Base-by-base conservation (phyloP, 805 yeast species). In the Teunomyces tritomae region DNA sequence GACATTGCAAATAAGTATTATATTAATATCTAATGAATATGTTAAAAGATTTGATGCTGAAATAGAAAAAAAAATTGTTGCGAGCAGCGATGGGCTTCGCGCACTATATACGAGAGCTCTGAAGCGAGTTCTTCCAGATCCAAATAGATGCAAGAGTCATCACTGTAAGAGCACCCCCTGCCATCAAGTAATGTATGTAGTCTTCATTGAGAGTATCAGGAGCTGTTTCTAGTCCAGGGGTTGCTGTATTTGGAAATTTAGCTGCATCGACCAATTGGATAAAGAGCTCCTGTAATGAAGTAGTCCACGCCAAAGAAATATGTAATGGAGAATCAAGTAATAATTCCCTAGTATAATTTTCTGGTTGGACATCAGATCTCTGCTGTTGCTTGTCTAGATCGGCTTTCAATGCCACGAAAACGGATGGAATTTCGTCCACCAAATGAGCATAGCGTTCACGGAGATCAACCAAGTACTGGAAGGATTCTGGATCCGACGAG, bases 331-430 rank as follows among this genome's bases (percentile, higher is more conserved):
- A 87, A 8, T 84, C 83, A 11, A 94, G 62, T 49, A 66, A 73
- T 5, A 90, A 64, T 4, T 78, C 74, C 27, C 88, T 72, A 0
- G 96, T 84, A 59, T 84, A 90, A 26, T 82, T 84, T 56, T 94
- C 98, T 0, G 99, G 99, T 60, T 89, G 97, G 5, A 78, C 70
- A 47, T 81, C 87, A 33, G 85, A 82, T 32, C 99, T 67, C 59
- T 94, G 99, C 59, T 92, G 97, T 62, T 91, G 98, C 55, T 95
- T 83, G 64, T 94, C 99, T 32, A 89, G 72, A 65, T 94, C 99
- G 0, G 99, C 98, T 61, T 94, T 94, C 30, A 91, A 70, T 0
- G 97, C 99, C 1, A 91, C 97, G 59, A 85, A 88, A 0, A 94
- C 83, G 3, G 85, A 78, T 0, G 99, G 99, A 2, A 94, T 68